Evolutionary conservation across 1,284 basidiomycete genomes (phyloP), one percentile per base, ranked within the genome.

Genomic region (Boletus holoroseus): DNA sequence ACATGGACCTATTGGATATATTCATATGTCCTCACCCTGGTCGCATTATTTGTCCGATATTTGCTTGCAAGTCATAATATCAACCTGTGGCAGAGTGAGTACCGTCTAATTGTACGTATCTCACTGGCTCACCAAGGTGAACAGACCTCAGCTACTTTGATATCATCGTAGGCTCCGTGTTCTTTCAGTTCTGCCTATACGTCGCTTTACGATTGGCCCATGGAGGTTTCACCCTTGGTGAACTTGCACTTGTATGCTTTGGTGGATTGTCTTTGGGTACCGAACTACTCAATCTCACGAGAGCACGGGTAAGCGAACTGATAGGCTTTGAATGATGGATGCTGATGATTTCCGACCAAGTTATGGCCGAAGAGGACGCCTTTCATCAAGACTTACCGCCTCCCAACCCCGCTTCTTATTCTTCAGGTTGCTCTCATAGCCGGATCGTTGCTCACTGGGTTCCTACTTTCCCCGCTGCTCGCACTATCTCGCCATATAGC

Each of bases 341-440:
- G 20, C 44, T 66, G 49, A 60, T 42, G 44, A 18, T 44, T 44
- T 44, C 11, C 8, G 27, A 50, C 30, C 18, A 62, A 92, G 91
- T 83, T 93, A 50, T 87, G 83, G 76, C 84, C 90, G 13, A 68
- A 82, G 43, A 80, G 84, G 7, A 91, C 91, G n/a, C 79, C 84
- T 2, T 94, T 86, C 68, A 86, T 95, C 75, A 91, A 91, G 68
- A 94, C 94, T 0, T 97, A 92, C 67, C 86, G 96, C 31, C 76
- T 94, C 2, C 94, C 96, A 2, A 96, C 91, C 0, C 94, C 95
- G 3, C 77, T 99, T 11, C 77, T 99, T 42, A 82, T 88, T 43
- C 95, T 94, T 68, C 96, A 99, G 67, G 79, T 95, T 36, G 93
- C 96, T 0, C 78, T 99, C 32, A 88, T 99, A 43, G 91, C 90